Evolutionary conservation across 176 grass and related monocot genomes (phyloP).

Genomic region (Oryza rufipogon): DNA sequence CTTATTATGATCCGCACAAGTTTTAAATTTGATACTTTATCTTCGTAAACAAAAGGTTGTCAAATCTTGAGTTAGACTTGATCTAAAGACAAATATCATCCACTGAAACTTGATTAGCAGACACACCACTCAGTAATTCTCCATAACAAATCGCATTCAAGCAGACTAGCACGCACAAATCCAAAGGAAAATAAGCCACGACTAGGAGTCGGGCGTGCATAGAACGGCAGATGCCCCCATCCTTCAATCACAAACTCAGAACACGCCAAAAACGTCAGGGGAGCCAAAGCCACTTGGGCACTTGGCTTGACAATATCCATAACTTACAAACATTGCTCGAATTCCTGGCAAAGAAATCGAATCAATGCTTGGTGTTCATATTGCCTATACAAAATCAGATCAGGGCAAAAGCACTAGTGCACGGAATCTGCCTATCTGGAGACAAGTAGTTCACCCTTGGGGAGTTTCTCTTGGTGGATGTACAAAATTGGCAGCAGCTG

Average conservation of each 20-base stretch:
- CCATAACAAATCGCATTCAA: not conserved
- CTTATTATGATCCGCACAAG: not conserved
- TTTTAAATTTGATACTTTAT: not conserved
- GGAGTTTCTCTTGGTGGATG: slow-evolving; percentile 28
- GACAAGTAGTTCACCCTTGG: not conserved
- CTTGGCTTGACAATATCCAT: not conserved
- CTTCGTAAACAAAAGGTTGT: not conserved
- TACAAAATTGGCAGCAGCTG: slow-evolving; percentile 47
- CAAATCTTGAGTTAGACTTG: not conserved
- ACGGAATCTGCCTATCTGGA: not conserved
- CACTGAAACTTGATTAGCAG: not conserved
- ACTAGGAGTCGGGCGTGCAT: not conserved
- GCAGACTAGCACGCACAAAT: not conserved
- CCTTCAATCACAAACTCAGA: not conserved
- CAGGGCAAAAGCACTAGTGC: not conserved
- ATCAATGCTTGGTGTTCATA: not conserved
- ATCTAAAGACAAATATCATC: not conserved
- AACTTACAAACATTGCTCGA: slow-evolving; percentile 17
- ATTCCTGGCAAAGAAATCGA: not conserved
- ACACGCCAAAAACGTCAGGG: not conserved
- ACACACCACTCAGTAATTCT: not conserved
- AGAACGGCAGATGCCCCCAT: not conserved
- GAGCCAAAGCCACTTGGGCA: not conserved
- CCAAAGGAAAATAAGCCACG: not conserved
- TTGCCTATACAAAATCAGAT: slow-evolving; percentile 42